Conservation (phyloP, 805 yeast species). For the Candida xiaguanensis region DNA sequence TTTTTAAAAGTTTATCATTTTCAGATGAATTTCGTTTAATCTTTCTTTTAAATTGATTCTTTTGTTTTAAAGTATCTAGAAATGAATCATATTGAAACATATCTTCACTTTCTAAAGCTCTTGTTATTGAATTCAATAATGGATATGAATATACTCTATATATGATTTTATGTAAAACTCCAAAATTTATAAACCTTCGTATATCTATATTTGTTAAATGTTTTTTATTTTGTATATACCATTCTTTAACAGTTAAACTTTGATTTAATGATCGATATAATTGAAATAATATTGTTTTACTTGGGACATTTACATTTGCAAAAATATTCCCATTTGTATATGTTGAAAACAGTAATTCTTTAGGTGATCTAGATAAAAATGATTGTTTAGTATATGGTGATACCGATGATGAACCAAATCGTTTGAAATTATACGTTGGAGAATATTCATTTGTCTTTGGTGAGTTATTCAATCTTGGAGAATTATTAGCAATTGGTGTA, state of each 20-base stretch:
- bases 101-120: constrained; percentile 29
- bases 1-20: constrained; percentile 13
- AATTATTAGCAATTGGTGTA: constrained; percentile 2
- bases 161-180: constrained; percentile 74
- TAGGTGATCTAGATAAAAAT: constrained; percentile 10
- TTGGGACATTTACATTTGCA: constrained; percentile 41
- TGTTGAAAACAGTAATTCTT: not conserved
- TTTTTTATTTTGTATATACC: constrained; percentile 70
- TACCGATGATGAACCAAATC: constrained; percentile 5
- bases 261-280: constrained; percentile 76
- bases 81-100: constrained; percentile 8
- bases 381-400: constrained; percentile 13
- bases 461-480: not conserved
- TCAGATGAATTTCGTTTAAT: not conserved
- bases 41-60: constrained; percentile 3
- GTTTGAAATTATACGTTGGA: constrained; percentile 6
- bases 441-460: not conserved
- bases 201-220: constrained; percentile 67
- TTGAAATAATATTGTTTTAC: constrained; percentile 63
- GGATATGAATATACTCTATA: constrained; percentile 82
- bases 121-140: constrained; percentile 40
- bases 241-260: constrained; percentile 71
- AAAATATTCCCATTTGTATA: constrained; percentile 2
- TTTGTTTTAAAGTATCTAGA: constrained; percentile 2
- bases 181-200: constrained; percentile 82